phyloP scores from a whole-genome alignment of 2,329 filamentous ascomycete genomes.

The Dactylella cylindrospora region DNA sequence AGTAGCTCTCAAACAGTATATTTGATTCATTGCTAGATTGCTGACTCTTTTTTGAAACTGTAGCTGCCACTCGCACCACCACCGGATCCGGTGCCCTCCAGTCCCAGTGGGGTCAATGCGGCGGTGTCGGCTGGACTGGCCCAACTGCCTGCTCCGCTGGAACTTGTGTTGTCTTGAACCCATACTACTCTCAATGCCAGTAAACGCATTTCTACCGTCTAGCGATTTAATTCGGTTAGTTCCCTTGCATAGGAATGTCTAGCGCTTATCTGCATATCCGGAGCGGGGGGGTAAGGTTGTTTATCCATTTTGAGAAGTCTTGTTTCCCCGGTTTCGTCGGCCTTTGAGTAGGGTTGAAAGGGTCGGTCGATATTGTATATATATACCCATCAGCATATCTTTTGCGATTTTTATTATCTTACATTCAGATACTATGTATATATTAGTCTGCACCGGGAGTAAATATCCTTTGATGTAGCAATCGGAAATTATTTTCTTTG shows the following conservation, averaged over 20 bases:
- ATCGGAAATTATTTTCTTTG: slow-evolving; percentile 28
- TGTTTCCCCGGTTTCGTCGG: no score
- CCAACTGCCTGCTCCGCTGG: slow-evolving; percentile 51
- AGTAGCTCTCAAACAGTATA: no score
- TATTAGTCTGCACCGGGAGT: slow-evolving; percentile 40
- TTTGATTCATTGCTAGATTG: no score
- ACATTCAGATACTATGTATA: slow-evolving; percentile 24
- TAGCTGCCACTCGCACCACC: slow-evolving; percentile 12
- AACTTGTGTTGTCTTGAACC: slow-evolving; percentile 50
- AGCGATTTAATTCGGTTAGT: not conserved
- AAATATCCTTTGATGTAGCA: slow-evolving; percentile 38
- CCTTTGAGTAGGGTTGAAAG: no score
- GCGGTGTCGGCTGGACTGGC: slow-evolving; percentile 51
- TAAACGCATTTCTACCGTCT: not conserved
- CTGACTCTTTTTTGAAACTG: no score
- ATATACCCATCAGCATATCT: slow-evolving; percentile 17
- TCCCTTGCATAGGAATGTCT: not conserved
- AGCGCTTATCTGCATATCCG: not conserved
- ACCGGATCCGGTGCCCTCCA: slow-evolving; percentile 19
- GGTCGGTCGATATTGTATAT: slow-evolving; percentile 14
- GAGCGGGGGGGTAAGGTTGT: no score
- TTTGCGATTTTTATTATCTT: slow-evolving; percentile 17
- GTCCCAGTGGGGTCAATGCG: slow-evolving; percentile 50
- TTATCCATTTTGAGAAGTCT: no score
- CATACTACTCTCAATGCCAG: slow-evolving; percentile 49